A percentile compares a stretch with the other conserved stretches of the same genome.
Evolutionary conservation across 805 yeast species (phyloP).

Genomic region (Cephaloascus fragrans): DNA sequence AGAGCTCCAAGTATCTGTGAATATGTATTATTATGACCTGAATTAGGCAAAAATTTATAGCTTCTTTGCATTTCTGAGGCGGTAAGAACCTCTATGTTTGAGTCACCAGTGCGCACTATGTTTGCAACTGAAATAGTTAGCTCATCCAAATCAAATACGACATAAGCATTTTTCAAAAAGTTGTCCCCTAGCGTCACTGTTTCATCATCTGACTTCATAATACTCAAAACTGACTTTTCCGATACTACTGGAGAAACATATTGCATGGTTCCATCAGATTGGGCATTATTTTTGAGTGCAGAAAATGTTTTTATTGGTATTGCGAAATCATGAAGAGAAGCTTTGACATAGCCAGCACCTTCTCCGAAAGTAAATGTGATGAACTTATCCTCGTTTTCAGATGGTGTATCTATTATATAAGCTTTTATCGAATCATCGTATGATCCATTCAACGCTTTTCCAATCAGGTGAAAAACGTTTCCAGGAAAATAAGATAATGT

Average conservation of each 20-base stretch:
- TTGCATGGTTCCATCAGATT: too few relatives aligned
- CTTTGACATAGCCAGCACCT: not conserved
- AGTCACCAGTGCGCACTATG: not conserved
- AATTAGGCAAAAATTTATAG: too few relatives aligned
- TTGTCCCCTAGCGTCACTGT: not conserved
- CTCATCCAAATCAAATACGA: constrained; percentile 9
- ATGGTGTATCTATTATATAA: not conserved
- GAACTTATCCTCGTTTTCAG: not conserved
- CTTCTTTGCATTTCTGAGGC: too few relatives aligned
- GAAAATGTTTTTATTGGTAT: not conserved
- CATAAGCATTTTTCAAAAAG: not conserved
- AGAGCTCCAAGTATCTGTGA: too few relatives aligned
- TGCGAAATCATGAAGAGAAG: not conserved
- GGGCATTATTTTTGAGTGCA: too few relatives aligned
- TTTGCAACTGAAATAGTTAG: constrained; percentile 7
- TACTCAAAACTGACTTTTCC: not conserved
- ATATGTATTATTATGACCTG: too few relatives aligned
- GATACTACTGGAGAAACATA: not conserved
- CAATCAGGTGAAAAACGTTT: not conserved
- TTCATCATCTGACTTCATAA: not conserved
- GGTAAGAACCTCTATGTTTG: too few relatives aligned
- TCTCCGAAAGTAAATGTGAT: not conserved
- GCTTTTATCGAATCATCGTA: not conserved
- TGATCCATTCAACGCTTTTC: not conserved
- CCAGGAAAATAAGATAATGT: constrained; percentile 39